Conservation (phyloP, 2,329 filamentous ascomycete species). For the Elsinoe arachidis region DNA sequence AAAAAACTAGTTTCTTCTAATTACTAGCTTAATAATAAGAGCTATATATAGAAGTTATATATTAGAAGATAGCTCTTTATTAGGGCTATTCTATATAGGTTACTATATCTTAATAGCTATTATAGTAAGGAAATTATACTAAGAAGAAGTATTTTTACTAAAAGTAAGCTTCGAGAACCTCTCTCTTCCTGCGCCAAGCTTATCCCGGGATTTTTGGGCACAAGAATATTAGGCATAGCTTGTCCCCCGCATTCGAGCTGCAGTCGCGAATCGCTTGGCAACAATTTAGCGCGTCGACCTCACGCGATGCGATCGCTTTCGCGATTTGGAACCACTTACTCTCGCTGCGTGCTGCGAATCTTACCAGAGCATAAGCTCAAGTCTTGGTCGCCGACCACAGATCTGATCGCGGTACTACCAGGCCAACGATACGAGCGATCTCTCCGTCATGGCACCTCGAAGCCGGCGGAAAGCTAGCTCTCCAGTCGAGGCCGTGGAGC, state of each 20-base stretch:
- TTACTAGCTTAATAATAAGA: too few species aligned
- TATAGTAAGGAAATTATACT: too few species aligned
- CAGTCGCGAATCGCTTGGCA: not conserved
- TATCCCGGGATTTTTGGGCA: too few species aligned
- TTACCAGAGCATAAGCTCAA: not conserved
- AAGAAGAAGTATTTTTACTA: too few species aligned
- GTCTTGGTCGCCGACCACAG: not conserved
- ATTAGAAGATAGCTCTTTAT: too few species aligned
- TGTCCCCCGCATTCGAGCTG: slow-evolving; percentile 6
- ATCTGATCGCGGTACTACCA: not conserved
- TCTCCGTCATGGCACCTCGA: slow-evolving; percentile 12
- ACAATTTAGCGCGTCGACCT: slow-evolving; percentile 9
- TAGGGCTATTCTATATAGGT: too few species aligned
- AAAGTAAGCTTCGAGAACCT: too few species aligned
- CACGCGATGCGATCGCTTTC: not conserved
- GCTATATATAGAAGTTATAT: too few species aligned
- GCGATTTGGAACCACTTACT: not conserved
- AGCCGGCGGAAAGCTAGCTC: slow-evolving; percentile 14
- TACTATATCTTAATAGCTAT: too few species aligned
- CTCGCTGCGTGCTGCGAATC: not conserved
- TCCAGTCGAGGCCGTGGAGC: slow-evolving; percentile 11
- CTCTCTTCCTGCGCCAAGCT: too few species aligned
- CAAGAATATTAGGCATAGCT: not conserved
- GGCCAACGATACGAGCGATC: not conserved
- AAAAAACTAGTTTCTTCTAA: too few species aligned